Percentiles rank a stretch among this genome's conserved stretches.
These are phyloP conservation scores for Phyllosticta citriasiana DNA, from an alignment of 2,329 filamentous ascomycete species.

Conservation along the genomic window DNA sequence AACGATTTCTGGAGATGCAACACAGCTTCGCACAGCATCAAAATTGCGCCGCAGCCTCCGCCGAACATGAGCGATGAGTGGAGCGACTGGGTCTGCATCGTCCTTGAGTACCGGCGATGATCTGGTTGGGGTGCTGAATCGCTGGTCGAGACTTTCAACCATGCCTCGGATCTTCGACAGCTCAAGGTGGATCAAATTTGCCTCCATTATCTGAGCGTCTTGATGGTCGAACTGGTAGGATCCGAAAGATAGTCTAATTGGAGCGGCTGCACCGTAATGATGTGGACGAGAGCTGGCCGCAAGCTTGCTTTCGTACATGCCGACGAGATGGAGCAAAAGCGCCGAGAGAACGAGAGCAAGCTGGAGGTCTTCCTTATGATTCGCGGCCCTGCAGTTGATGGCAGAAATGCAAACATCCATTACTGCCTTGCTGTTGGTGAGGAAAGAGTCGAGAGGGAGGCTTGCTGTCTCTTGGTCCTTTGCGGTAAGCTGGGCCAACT, in stretches of 20 bases:
- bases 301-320: neutral
- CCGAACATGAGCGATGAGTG: neutral
- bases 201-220: constrained; percentile 1
- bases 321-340: neutral
- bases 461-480: neutral
- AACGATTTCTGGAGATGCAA: neutral
- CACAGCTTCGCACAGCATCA: neutral
- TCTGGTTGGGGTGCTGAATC: neutral
- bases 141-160: constrained; percentile 3
- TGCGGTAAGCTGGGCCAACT: neutral
- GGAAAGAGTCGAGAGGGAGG: neutral
- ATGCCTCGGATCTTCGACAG: constrained; percentile 2
- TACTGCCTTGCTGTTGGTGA: neutral
- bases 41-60: neutral
- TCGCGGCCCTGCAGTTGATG: neutral
- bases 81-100: neutral
- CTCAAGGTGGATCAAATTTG: constrained; percentile 1
- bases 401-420: neutral
- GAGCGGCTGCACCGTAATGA: neutral
- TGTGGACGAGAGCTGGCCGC: neutral
- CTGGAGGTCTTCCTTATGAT: neutral
- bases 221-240: constrained; percentile 5
- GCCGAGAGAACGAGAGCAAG: neutral
- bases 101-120: neutral
- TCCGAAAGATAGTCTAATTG: neutral